Evolutionary conservation across 1,139 yeast genomes (phyloP).

Genomic region (Meyerozyma sp.): DNA sequence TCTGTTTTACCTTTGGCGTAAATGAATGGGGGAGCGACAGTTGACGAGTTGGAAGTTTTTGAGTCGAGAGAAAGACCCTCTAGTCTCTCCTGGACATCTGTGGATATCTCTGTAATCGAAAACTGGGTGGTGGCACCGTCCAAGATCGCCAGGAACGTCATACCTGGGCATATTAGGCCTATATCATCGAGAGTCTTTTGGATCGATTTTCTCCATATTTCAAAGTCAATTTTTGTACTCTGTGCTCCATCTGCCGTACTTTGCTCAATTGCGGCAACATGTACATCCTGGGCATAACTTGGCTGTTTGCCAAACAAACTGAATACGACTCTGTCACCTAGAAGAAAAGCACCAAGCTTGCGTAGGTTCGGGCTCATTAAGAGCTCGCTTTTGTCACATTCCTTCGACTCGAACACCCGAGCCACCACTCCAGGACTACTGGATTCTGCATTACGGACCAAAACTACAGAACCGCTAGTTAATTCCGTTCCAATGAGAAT

Average conservation of each 20-base stretch:
- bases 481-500: slow-evolving; percentile 51
- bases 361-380: slow-evolving; percentile 47
- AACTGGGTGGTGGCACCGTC: slow-evolving; percentile 4
- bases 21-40: slow-evolving; percentile 42
- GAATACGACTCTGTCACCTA: slow-evolving; percentile 69
- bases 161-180: slow-evolving; percentile 57
- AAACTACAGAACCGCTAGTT: slow-evolving; percentile 49
- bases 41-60: not conserved
- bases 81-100: slow-evolving; percentile 2
- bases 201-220: slow-evolving; percentile 10
- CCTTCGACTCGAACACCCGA: slow-evolving; percentile 33
- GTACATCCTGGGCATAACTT: slow-evolving; percentile 28
- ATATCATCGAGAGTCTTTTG: slow-evolving; percentile 41
- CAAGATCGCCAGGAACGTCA: slow-evolving; percentile 15
- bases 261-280: not conserved
- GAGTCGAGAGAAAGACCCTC: not conserved
- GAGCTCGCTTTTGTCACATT: slow-evolving; percentile 46
- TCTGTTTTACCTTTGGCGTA: slow-evolving; percentile 36
- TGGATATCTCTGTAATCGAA: slow-evolving; percentile 20
- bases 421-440: slow-evolving; percentile 43
- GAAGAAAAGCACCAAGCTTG: slow-evolving; percentile 48
- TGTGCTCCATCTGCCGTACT: not conserved
- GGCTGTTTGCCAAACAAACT: slow-evolving; percentile 46
- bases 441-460: slow-evolving; percentile 42
- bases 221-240: slow-evolving; percentile 7